Evolutionary conservation across 2,329 filamentous ascomycete genomes (phyloP).

Genomic region (Colletotrichum lindemuthianum): DNA sequence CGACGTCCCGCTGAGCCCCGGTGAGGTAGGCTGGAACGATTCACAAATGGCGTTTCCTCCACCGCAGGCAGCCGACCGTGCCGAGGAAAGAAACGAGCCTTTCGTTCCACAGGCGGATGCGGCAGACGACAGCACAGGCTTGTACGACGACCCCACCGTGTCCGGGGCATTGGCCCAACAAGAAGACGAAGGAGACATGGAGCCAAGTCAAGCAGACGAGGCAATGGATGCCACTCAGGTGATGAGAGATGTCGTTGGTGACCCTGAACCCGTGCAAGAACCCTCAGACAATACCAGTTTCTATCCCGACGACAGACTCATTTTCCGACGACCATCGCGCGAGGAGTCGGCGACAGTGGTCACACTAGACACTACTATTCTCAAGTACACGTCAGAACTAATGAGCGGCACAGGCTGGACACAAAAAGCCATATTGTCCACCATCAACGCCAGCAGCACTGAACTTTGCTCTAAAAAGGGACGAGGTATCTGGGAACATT

Average conservation of each 20-base stretch:
- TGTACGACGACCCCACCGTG: conserved; percentile 26
- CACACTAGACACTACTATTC: too few species aligned
- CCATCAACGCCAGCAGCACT: not conserved
- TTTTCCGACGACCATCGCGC: too few species aligned
- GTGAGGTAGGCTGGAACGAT: too few species aligned
- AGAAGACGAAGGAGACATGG: not conserved
- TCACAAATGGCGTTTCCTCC: too few species aligned
- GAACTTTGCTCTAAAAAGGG: not conserved
- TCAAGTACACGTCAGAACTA: too few species aligned
- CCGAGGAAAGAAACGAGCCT: not conserved
- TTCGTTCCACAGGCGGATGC: not conserved
- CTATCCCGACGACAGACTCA: too few species aligned
- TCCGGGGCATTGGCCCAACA: conserved; percentile 3
- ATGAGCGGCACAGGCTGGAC: too few species aligned
- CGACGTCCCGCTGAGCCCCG: too few species aligned
- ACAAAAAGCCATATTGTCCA: not conserved
- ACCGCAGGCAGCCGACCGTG: not conserved
- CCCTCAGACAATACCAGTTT: too few species aligned
- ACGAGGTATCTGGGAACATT: conserved; percentile 15
- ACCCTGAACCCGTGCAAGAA: too few species aligned
- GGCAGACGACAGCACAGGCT: not conserved
- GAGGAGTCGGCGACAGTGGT: too few species aligned
- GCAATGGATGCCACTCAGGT: not conserved
- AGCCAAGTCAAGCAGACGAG: not conserved
- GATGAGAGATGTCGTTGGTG: too few species aligned